A percentile compares a stretch with the other conserved stretches of the same genome.
Evolutionary conservation across 2,329 filamentous ascomycete species (phyloP).

Genomic region (Aspergillus phoenicis): DNA sequence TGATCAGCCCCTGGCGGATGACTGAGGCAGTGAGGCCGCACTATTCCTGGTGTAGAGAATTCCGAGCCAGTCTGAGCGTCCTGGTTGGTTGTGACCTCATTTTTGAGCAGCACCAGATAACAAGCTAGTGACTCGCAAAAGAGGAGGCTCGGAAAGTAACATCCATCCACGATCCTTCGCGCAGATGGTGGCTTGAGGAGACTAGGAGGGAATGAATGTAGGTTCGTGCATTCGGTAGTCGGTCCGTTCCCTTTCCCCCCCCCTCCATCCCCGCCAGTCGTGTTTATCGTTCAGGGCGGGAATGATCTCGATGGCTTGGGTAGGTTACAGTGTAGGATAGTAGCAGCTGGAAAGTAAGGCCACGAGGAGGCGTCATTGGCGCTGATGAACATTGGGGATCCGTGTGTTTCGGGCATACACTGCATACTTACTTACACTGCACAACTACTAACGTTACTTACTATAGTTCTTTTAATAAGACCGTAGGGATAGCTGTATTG

Average conservation of each 20-base stretch:
- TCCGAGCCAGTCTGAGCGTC: not conserved
- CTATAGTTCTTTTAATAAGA: no score
- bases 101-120: no score
- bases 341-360: not conserved
- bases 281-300: not conserved
- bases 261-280: not conserved
- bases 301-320: not conserved
- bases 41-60: not conserved
- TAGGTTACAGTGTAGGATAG: not conserved
- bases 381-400: not conserved
- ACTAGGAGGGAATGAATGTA: not conserved
- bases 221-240: not conserved
- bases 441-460: no score
- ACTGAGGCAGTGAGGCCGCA: slow-evolving; percentile 11
- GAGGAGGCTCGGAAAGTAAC: not conserved
- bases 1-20: slow-evolving; percentile 10
- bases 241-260: not conserved
- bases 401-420: not conserved
- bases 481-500: no score
- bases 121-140: no score
- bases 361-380: not conserved
- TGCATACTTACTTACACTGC: no score
- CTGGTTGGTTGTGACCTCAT: not conserved
- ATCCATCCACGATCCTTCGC: not conserved
- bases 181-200: not conserved